Base-by-base conservation (phyloP, 78 protist genomes). In the Guillardia theta region DNA sequence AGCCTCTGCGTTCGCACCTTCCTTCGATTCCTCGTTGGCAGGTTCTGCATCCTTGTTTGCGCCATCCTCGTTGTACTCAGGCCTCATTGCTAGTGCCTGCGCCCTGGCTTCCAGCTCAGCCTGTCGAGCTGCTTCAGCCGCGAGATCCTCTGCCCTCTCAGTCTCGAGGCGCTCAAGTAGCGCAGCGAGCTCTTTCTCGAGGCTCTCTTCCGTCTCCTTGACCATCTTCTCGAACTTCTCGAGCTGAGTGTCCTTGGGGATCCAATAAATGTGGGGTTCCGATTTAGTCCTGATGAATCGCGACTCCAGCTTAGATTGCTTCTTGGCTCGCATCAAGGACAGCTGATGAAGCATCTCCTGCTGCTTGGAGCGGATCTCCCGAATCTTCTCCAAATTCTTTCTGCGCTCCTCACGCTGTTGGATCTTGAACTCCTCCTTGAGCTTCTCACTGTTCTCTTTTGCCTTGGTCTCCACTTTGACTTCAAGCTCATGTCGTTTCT, bases 321-420 rank as follows among this genome's bases (percentile, higher is more conserved):
- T n/a, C 1, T 43, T 30, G 21, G 50, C 90, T 18, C 90, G 90
- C 10, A 50, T 48, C 48, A 78, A 1, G 53, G 90, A 12, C 18
- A 78, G 45, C 50, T 43, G 48, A 36, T 78, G 90, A 1, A 78
- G 90, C 2, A 30, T 30, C 48, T 8, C 44, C 48, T 6, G 24
- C 90, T 78, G 90, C 50, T 43, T 78, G 90, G 6, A 24, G 1
- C 50, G 90, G 33, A 78, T 78, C 24, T 43, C 48, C 53, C 90
- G 90, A 1, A 78, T 78, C 33, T 9, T 12, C 90, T 37, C 48
- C 30, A 78, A 0, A 36, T 78, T 78, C 90, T 78, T 78, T 4
- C 90, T 3, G 24, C 90, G 47, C 90, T 78, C 90, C 33, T 78
- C 90, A 50, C 90, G 90, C 90, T 24, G 19, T 10, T 78, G 41